Conservation (phyloP, 257 asterid species). For the Primulina eburnea region DNA sequence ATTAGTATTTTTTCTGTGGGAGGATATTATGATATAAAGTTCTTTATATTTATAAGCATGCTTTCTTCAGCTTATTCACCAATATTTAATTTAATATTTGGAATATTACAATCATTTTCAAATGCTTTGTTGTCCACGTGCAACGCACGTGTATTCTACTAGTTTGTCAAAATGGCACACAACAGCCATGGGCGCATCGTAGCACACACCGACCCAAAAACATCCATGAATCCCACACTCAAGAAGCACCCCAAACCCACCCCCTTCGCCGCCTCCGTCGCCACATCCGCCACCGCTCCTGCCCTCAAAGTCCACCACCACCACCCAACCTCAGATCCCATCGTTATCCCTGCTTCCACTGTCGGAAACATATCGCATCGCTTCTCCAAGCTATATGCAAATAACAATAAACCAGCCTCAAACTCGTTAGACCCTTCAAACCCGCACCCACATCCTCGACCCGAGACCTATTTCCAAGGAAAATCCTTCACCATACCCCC, state of each 20-base stretch:
- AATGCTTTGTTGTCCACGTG: no score
- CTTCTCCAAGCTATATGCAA: conserved; percentile 61
- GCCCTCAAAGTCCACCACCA: conserved; percentile 20
- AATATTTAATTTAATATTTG: no score
- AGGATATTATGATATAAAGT: no score
- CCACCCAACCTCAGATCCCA: conserved; percentile 64
- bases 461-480: conserved; percentile 32
- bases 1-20: no score
- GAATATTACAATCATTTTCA: no score
- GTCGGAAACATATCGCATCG: conserved; percentile 67
- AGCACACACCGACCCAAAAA: conserved; percentile 50
- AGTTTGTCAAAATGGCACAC: background rate
- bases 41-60: no score
- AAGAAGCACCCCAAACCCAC: conserved; percentile 41
- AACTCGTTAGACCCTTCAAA: conserved; percentile 28
- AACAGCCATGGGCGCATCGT: conserved; percentile 35
- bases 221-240: conserved; percentile 59
- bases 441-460: conserved; percentile 27
- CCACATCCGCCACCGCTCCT: conserved; percentile 31
- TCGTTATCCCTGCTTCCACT: conserved; percentile 44
- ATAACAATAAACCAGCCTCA: conserved; percentile 44
- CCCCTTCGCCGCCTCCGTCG: conserved; percentile 34
- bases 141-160: no score
- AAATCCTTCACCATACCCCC: conserved; percentile 29
- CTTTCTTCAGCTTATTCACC: no score